These are phyloP conservation scores for Aristolochia fimbriata DNA, from an alignment of 164 flowering plant species.

Conservation along the genomic window DNA sequence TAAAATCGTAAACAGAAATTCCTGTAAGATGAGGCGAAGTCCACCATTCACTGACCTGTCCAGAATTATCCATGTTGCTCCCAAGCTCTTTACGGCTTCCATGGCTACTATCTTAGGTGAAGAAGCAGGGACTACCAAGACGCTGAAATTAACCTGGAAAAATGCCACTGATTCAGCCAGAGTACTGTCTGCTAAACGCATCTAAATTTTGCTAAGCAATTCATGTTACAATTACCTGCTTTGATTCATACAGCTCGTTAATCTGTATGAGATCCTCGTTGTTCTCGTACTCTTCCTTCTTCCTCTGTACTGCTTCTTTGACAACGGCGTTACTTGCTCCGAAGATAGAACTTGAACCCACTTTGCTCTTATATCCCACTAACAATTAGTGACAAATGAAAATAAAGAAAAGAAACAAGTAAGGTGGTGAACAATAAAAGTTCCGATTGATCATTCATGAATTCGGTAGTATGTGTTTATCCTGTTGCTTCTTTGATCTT, in stretches of 20 bases:
- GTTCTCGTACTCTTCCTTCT: slow-evolving; percentile 30
- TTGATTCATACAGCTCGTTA: slow-evolving; percentile 14
- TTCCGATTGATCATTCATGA: no score
- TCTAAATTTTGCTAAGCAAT: background rate
- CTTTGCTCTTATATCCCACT: slow-evolving; percentile 52
- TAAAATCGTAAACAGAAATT: no score
- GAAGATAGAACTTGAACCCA: slow-evolving; percentile 28
- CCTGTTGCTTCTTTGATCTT: background rate
- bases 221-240: slow-evolving; percentile 20
- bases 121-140: slow-evolving; percentile 29
- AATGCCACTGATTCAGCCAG: background rate
- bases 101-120: slow-evolving; percentile 38
- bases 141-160: slow-evolving; percentile 29
- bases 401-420: slow-evolving; percentile 2
- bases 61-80: slow-evolving; percentile 57
- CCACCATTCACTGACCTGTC: slow-evolving; percentile 36
- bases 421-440: no score
- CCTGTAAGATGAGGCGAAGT: no score
- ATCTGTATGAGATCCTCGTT: slow-evolving; percentile 22
- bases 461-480: no score
- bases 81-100: slow-evolving; percentile 21
- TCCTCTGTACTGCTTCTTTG: slow-evolving; percentile 28
- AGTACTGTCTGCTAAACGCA: no score
- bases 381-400: slow-evolving; percentile 1
- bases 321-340: slow-evolving; percentile 26